Evolutionary conservation across 2,329 filamentous ascomycete species (phyloP), one percentile per base, ranked within the genome.

Genomic region (Pseudogymnoascus sp.): DNA sequence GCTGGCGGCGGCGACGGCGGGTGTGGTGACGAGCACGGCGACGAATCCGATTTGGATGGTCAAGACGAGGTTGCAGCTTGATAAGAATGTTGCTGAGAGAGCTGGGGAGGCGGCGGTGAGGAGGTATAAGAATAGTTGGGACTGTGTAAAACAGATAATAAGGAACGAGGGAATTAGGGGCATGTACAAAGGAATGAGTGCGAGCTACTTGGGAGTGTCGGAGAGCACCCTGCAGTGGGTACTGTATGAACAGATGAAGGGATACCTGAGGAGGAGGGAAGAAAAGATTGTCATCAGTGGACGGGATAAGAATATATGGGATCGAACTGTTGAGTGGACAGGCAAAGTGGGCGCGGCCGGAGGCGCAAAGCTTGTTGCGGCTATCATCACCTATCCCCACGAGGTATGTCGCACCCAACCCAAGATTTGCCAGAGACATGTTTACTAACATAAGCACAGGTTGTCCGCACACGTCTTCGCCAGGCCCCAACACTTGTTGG

Each of bases 11-110:
- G 85, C 89, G 1, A 80, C 82, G 14, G 92, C 92, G 1, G 92
- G 92, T 2, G 83, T 97, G 43, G 86, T 87, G 6, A 97, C 93
- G 0, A 90, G 90, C 54, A 97, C 93, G 1, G 90, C 88, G 20
- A 97, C 92, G 37, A 97, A 97, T 74, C 92, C 92, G 1, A 96
- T 97, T 70, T 97, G 92, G 92, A 83, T 97, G 65, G 86, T 97
- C 71, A 97, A 97, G 81, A 97, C 92, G 39, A 81, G 92, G 33
- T 74, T 97, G 68, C 92, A 97, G 76, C 83, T 97, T 35, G 92
- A 97, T 77, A 95, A 92, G 78, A 90, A 89, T 71, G 83, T 86
- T 59, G 88, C 87, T 14, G 82, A 84, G 67, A 76, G 77, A 65
- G 78, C 81, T 63, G 82, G 77, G 25, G 80, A 78, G 38, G 72